Evolutionary conservation across 2,329 filamentous ascomycete species (phyloP), one percentile per base, ranked within the genome.

Genomic region (Aspergillus sergii): DNA sequence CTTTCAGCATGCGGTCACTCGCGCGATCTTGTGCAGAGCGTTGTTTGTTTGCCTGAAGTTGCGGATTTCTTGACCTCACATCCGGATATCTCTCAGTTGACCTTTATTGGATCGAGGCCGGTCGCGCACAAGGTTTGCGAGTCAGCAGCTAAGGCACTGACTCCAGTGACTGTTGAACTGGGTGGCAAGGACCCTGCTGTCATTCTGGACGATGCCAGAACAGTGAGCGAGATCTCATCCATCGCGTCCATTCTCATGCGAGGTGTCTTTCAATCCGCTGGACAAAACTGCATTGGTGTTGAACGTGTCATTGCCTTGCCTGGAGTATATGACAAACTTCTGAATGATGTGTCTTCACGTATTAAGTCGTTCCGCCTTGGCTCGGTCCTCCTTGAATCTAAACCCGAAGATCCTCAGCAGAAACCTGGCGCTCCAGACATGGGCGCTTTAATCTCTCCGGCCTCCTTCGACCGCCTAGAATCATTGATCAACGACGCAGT

Each of bases 251-350:
- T 96, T 66, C 86, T 98, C 66, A 89, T 99, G 81, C 89, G 95
- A 59, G 95, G 94, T 58, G 93, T 92, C 11, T 99, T 98, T 80
- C 95, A 99, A 79, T 93, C 93, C 58, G 90, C 93, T 19, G 95
- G 95, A 1, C 95, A 99, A 78, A 99, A 99, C 81, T 99, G 95
- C 79, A 94, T 99, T 74, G 95, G 95, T 60, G 94, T 97, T 69
- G 95, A 99, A 81, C 91, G 95, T 61, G 89, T 98, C 73, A 89
- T 98, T 69, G 92, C 91, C 28, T 85, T 91, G 19, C 89, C 92
- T 1, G 82, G 81, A n/a, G 84, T 92, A 58, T 96, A 98, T 81
- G 84, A 91, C 66, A 83, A 83, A 61, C 86, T 99, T 26, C 81
- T 97, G 58, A 78, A 83, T 6, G 83, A 88, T 64, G 86, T 99